Base-by-base conservation (phyloP, 306 rosid genomes). In the Begonia masoniana region DNA sequence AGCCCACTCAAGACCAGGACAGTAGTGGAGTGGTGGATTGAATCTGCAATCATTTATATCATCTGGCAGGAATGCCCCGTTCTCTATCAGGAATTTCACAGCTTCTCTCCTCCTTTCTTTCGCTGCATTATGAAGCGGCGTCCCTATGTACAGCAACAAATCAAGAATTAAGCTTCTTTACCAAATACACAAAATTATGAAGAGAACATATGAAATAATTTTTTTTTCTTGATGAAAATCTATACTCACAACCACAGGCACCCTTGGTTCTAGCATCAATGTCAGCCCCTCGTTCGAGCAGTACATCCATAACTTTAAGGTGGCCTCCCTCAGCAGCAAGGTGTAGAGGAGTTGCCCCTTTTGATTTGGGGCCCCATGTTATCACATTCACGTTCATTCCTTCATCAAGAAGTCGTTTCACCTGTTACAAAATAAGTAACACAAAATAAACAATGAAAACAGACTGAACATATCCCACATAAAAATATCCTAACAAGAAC, bases 241-340 rank as follows among this genome's bases (percentile, higher is more conserved):
- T 45, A 23, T 36, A 68, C 96, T 73, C 68, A 91, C 97, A 91
- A 69, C 97, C 97, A 74, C 96, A 86, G 53, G 84, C 92, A 49
- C 96, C 96, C 77, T 81, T 81, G 21, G 92, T 91, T 71, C 96
- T 69, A 50, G 97, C 96, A 77, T 91, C 97, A 68, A 91, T 91
- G 56, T 91, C 65, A 31, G 97, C 97, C 50, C 97, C 96, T 47
- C 84, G 96, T 64, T 91, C 96, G 60, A 91, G 96, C 62, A 91
- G 68, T 72, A 70, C 96, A 66, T 91, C 97, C 97, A 91, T 91
- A 53, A 91, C 79, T 41, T 68, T 76, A 15, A 91, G 73, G 69
- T 91, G 97, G 41, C 96, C 96, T 55, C 97, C 97, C 80, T 86
- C 94, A 2, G 96, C 96, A 49, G 96, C 97, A 50, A 91, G 96